phyloP scores from a whole-genome alignment of 495 filamentous ascomycete genomes.

The Cetradonia linearis region DNA sequence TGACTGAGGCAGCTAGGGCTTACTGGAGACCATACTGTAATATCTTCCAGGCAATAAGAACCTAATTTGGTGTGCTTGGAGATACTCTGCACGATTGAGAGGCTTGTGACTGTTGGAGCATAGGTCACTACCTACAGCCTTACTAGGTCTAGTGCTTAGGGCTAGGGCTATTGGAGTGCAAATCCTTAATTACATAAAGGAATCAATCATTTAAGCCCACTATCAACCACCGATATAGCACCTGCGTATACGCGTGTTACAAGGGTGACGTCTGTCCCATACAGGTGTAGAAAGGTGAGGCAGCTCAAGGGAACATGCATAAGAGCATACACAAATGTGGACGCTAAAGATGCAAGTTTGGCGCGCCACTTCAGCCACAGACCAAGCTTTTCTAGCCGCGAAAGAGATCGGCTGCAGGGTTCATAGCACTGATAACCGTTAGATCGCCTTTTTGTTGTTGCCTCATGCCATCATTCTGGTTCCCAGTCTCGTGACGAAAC shows the following conservation, averaged over 20 bases:
- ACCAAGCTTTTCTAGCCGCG: slow-evolving; percentile 5
- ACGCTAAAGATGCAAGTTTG: background rate
- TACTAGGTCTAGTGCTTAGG: too few relatives aligned
- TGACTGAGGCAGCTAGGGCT: background rate
- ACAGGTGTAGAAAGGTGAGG: background rate
- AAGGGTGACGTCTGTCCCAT: too few relatives aligned
- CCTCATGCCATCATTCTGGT: background rate
- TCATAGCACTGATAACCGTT: background rate
- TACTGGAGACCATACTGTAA: background rate
- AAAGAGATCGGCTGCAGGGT: background rate
- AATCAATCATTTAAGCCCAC: background rate
- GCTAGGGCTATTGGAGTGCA: too few relatives aligned
- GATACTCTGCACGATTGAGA: background rate
- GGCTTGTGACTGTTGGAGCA: too few relatives aligned
- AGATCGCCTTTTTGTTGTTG: background rate
- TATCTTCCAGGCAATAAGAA: background rate
- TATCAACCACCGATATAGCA: background rate
- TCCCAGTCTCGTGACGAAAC: background rate
- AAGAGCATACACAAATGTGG: background rate
- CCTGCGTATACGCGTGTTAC: too few relatives aligned
- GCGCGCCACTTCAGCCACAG: background rate
- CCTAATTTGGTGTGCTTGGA: background rate
- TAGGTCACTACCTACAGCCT: too few relatives aligned
- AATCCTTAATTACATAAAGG: too few relatives aligned
- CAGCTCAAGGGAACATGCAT: background rate